Evolutionary conservation across 1,284 basidiomycete genomes (phyloP), one percentile per base, ranked within the genome.

Genomic region (Phaffia rhodozyma): DNA sequence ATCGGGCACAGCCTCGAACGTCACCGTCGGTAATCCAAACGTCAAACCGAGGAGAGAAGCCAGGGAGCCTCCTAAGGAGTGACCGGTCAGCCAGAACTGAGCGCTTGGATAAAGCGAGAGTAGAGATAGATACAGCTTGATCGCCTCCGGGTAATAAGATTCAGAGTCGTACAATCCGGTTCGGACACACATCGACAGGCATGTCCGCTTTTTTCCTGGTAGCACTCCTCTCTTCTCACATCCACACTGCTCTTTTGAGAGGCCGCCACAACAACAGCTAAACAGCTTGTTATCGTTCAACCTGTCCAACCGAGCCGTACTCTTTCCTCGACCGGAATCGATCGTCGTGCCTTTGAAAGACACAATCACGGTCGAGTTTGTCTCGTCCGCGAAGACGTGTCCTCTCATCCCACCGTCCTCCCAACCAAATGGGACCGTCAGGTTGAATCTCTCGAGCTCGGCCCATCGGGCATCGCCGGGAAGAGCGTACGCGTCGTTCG

Each of bases 31-130:
- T 0, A 81, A 80, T n/a, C 93, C 93, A 72, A 97, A 97, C 0
- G 94, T 94, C n/a, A 85, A 79, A 1, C 89, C 92, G 25, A 97
- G 78, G 60, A 97, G 80, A n/a, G 87, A 83, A 0, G 90, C 86
- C 6, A 97, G 77, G 0, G 89, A 83, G 18, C 91, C 93, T 54
- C 93, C 91, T 6, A 98, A 77, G 70, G 88, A 92, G 75, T 96
- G 91, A 0, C 94, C 94, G n/a, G 83, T 84, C 54, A 97, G 77
- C 94, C 94, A 98, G 67, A 98, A 88, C 68, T 87, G 87, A 61
- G 92, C 83, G 68, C 88, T 78, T 7, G 94, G 96, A 75, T 96
- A 97, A 81, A 93, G 83, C 73, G 88, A 89, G 5, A 90, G 87
- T 60, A 97, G 47, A 25, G 32, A 43, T 13, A 21, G 47, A 30